Percentiles rank a stretch among this genome's conserved stretches.
Evolutionary conservation across 208 protist genomes (phyloP).

Genomic region (Trypanosoma theileri): DNA sequence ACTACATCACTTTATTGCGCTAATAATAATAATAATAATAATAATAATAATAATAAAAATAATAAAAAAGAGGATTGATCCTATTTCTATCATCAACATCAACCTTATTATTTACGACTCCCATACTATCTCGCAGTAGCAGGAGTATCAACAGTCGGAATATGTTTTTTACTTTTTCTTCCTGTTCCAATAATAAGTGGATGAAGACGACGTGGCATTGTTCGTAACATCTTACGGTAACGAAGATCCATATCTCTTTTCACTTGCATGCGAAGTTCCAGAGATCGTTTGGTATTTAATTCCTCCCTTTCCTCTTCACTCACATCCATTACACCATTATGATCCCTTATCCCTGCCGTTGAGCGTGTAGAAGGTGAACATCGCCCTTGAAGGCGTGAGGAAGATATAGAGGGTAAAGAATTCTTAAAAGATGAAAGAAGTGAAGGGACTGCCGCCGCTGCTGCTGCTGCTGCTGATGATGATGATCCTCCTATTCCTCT

Average conservation of each 20-base stretch:
- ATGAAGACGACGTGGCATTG: neutral
- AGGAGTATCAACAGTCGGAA: neutral
- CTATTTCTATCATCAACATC: no score
- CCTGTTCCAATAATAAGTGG: neutral
- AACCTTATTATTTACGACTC: neutral
- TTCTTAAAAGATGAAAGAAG: no score
- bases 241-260: slow-evolving; percentile 9
- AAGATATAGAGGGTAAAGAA: no score
- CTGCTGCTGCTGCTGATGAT: no score
- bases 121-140: neutral
- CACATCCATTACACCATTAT: no score
- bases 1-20: no score
- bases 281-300: neutral
- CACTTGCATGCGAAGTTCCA: slow-evolving; percentile 12
- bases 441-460: no score
- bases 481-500: no score
- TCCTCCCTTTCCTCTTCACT: neutral
- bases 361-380: no score
- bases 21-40: neutral
- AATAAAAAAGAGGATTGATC: no score
- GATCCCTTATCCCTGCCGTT: no score
- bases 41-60: neutral
- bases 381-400: no score
- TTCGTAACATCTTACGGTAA: neutral
- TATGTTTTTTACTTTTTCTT: neutral